Evolutionary conservation across 345 rosid species (phyloP).

Genomic region (Eucalyptus coolabah): DNA sequence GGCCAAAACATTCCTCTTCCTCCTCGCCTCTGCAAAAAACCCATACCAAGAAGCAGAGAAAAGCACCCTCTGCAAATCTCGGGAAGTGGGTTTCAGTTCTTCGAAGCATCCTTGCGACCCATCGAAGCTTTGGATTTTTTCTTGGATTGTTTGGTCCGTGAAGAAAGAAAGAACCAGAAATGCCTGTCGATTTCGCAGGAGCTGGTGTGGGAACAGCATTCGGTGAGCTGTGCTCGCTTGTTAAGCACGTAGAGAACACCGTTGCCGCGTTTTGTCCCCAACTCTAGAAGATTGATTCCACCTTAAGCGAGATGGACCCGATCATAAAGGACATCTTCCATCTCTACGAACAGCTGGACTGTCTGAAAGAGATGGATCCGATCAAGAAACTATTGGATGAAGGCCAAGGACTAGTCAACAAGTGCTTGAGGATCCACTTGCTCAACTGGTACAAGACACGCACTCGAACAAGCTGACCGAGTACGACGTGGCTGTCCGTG

Average conservation of each 20-base stretch:
- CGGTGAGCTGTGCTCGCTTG: background rate
- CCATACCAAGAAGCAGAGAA: background rate
- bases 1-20: background rate
- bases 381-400: background rate
- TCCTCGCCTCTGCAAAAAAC: background rate
- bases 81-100: background rate
- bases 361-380: background rate
- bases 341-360: background rate
- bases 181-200: background rate
- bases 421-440: background rate
- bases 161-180: background rate
- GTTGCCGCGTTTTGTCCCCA: background rate
- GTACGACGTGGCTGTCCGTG: background rate
- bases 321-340: background rate
- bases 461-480: background rate
- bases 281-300: background rate
- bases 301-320: background rate
- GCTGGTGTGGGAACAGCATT: background rate
- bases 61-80: background rate
- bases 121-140: background rate
- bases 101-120: background rate
- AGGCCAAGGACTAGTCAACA: background rate
- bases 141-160: background rate
- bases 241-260: background rate
- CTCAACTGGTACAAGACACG: background rate